Percentiles rank a stretch among this genome's conserved stretches.
Evolutionary conservation across 768 basidiomycete species (phyloP).

Genomic region (Tephrocybe sp.): DNA sequence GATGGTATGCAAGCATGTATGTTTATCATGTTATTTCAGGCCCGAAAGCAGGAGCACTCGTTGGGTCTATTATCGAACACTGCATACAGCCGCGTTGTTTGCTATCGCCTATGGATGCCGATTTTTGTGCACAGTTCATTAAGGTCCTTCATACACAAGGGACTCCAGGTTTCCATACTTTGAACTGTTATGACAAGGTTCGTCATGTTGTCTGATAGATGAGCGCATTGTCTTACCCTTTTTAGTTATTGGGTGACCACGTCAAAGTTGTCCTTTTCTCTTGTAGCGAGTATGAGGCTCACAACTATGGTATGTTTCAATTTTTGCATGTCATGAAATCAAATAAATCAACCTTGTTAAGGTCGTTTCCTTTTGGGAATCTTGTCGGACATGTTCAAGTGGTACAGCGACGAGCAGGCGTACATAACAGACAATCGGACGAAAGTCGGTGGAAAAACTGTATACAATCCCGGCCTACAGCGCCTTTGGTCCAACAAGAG

Average conservation of each 20-base stretch:
- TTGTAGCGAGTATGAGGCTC: slow-evolving; percentile 94
- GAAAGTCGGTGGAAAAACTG: slow-evolving; percentile 56
- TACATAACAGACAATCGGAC: slow-evolving; percentile 72
- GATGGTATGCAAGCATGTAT: not conserved
- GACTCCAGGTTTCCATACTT: slow-evolving; percentile 85
- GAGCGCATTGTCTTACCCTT: slow-evolving; percentile 5
- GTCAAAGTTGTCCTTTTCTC: slow-evolving; percentile 85
- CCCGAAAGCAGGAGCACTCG: slow-evolving; percentile 47
- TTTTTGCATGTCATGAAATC: not conserved
- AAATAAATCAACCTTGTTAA: slow-evolving; percentile 23
- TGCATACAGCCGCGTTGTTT: slow-evolving; percentile 92
- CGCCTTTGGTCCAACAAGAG: slow-evolving; percentile 44
- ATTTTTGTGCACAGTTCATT: slow-evolving; percentile 90
- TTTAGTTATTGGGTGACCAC: slow-evolving; percentile 79
- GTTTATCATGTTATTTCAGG: slow-evolving; percentile 25
- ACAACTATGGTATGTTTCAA: slow-evolving; percentile 74
- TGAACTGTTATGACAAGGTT: slow-evolving; percentile 84
- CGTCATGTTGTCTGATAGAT: slow-evolving; percentile 2
- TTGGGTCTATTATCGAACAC: slow-evolving; percentile 73
- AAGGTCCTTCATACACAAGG: slow-evolving; percentile 83
- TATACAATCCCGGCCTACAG: slow-evolving; percentile 70
- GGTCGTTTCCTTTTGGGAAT: slow-evolving; percentile 87
- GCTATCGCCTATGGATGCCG: slow-evolving; percentile 95
- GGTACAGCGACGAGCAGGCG: slow-evolving; percentile 73
- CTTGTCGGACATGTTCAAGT: slow-evolving; percentile 72